Base-by-base conservation (phyloP, 345 rosid species). In the Conringia planisiliqua region DNA sequence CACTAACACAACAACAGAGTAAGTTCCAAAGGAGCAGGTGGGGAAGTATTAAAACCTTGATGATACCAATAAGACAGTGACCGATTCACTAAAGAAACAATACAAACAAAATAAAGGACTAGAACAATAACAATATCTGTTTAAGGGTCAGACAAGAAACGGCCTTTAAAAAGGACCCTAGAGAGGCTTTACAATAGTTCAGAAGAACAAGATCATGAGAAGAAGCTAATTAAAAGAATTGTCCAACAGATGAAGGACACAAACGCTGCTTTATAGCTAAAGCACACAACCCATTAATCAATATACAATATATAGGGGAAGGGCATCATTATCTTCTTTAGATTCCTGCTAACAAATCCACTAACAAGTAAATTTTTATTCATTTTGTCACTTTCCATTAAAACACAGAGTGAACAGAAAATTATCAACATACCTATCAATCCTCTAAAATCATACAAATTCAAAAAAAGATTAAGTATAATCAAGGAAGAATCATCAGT, bases 101-200 rank as follows among this genome's bases (percentile, higher is more conserved):
- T n/a, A 62, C 4, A 14, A 46, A 71, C 13, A 38, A 48, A 44
- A 58, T 36, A 10, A 33, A 66, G 55, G 26, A 57, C 46, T 6
- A 38, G 43, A 46, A 66, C 29, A 10, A 22, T 75, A 67, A 58
- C 50, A 20, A 39, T 30, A 60, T 60, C 16, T 51, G 48, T 7
- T 22, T 22, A 75, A 61, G 63, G 74, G 79, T 60, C 79, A 61
- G 57, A 42, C 43, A 51, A 61, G n/a, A 48, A 69, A 40, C 39
- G 73, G 29, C 78, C 68, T 48, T 17, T 12, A 24, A 24, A 46
- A 16, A 2, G 20, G 20, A 38, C 18, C 58, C 33, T 33, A 33
- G 33, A 61, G 43, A 63, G 10, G 66, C 66, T 43, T 43, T 56
- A 7, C 35, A 57, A 35, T 66, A 64, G 65, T 4, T 56, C 11